Evolutionary conservation across 345 rosid genomes (phyloP), one percentile per base, ranked within the genome.

Genomic region (thale cress (Arabidopsis thaliana)): DNA sequence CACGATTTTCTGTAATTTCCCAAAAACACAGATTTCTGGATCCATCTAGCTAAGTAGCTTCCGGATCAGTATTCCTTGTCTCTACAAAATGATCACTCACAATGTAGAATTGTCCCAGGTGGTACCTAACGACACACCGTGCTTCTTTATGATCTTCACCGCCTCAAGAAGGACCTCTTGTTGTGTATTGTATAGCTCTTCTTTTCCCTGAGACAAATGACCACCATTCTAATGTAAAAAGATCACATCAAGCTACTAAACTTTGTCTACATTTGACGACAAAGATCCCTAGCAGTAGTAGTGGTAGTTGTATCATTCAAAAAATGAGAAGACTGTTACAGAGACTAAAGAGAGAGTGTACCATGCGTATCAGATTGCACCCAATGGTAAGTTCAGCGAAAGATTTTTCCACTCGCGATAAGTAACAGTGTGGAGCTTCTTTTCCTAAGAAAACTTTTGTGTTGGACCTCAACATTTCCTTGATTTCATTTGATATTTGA

Each of bases 301-400:
- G 11, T 34, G 24, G 3, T 37, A 8, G 11, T 44, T 13, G 20
- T 16, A 3, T 0, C 51, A 55, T 40, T 41, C 12, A 55, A 68
- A 16, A 34, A 51, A 4, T 36, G n/a, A 13, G 32, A 20, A 50
- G 14, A 40, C 9, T 20, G 56, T n/a, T 28, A 23, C 9, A 25
- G n/a, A 36, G 28, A 63, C 37, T 44, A 22, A 46, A 36, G 46
- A 42, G 30, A 53, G 8, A 25, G 38, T 44, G 63, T 82, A 91
- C 98, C 98, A 94, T 89, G 8, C 72, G 74, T 62, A 46, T 84
- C 73, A 94, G 93, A 85, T 94, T 91, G 92, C 89, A 94, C 59
- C 97, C 98, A 24, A 94, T 67, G 66, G 86, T 85, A 77, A 94
- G 74, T 72, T 91, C 96, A 30, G 89, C 93, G 42, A 63, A 86